Evolutionary conservation across 2,329 filamentous ascomycete species (phyloP).

Genomic region (Intubia oerlemansii): DNA sequence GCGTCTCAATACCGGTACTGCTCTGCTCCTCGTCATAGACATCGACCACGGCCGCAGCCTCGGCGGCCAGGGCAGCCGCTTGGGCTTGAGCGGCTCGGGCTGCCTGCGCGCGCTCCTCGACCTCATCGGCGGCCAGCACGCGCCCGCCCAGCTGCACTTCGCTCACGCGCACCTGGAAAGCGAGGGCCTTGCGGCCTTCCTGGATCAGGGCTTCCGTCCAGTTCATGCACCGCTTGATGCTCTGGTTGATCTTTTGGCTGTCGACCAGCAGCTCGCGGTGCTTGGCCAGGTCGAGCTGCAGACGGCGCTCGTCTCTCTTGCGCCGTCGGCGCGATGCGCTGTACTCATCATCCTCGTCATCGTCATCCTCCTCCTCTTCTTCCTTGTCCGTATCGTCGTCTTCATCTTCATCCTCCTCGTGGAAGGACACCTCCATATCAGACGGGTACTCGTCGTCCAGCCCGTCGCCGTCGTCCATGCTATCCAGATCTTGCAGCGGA

Average conservation of each 20-base stretch:
- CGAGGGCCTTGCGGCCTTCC: slow-evolving; percentile 64
- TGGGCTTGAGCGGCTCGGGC: not conserved
- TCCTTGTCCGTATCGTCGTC: slow-evolving; percentile 18
- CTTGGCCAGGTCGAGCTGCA: slow-evolving; percentile 69
- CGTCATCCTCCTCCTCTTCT: not conserved
- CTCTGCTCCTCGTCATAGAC: too few species aligned
- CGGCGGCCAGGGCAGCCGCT: too few species aligned
- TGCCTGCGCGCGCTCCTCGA: slow-evolving; percentile 15
- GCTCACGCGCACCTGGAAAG: slow-evolving; percentile 56
- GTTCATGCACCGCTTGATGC: slow-evolving; percentile 68
- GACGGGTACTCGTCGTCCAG: slow-evolving; percentile 11
- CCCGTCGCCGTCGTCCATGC: slow-evolving; percentile 17
- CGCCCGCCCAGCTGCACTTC: slow-evolving; percentile 69
- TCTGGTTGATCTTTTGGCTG: slow-evolving; percentile 89
- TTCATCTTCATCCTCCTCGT: slow-evolving; percentile 16
- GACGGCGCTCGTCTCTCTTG: slow-evolving; percentile 55
- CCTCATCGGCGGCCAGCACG: slow-evolving; percentile 51
- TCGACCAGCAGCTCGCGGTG: slow-evolving; percentile 78
- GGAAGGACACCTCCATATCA: slow-evolving; percentile 11
- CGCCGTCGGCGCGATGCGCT: slow-evolving; percentile 22
- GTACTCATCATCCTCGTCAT: not conserved
- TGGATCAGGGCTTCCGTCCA: slow-evolving; percentile 83
- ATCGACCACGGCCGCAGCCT: too few species aligned
- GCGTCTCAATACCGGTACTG: too few species aligned
- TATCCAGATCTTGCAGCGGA: slow-evolving; percentile 18